Evolutionary conservation across 106 monocot species (phyloP).

Genomic region (Dendrobium officinale): DNA sequence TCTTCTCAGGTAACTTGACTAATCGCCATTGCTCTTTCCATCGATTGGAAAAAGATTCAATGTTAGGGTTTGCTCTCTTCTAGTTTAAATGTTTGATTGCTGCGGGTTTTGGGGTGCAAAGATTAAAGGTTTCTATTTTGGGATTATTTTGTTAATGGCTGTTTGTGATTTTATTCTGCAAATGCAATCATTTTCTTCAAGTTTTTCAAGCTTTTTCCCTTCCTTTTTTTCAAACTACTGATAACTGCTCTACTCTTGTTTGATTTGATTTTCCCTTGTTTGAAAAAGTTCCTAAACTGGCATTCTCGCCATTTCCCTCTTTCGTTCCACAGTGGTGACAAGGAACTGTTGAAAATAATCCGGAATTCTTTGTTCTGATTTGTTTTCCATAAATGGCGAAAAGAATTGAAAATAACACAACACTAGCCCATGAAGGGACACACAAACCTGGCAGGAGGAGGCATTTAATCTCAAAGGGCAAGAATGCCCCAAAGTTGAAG

Average conservation of each 20-base stretch:
- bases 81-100: not conserved
- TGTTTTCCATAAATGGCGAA: not conserved
- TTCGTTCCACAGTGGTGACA: not conserved
- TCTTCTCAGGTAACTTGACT: not conserved
- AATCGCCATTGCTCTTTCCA: not conserved
- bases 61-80: not conserved
- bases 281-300: not conserved
- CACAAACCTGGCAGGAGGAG: not conserved
- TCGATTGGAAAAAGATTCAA: not conserved
- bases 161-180: not conserved
- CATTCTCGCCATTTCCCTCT: not conserved
- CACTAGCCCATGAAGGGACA: not conserved
- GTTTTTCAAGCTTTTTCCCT: not conserved
- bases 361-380: not conserved
- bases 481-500: not conserved
- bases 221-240: not conserved
- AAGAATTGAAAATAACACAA: not conserved
- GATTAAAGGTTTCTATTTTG: not conserved
- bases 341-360: not conserved
- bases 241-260: not conserved
- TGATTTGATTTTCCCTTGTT: not conserved
- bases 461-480: not conserved
- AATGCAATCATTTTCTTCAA: not conserved
- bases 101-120: too few relatives aligned
- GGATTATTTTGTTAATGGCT: not conserved